Conservation (phyloP, 2,329 filamentous ascomycete species). For the Fusarium sarcochroum region DNA sequence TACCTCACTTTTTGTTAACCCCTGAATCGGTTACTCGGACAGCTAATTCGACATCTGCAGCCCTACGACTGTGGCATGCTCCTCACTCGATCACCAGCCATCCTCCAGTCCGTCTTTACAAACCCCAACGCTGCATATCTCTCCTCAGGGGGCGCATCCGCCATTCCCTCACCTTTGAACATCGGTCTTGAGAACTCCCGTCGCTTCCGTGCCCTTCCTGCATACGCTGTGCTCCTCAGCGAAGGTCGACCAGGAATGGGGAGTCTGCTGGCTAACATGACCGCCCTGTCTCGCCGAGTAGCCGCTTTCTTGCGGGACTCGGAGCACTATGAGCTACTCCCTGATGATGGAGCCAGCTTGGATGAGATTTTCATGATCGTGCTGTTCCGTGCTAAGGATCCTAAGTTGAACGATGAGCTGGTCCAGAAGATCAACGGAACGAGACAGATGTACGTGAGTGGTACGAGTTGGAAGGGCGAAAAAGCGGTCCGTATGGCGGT, state of each 20-base stretch:
- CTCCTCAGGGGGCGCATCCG: slow-evolving; percentile 55
- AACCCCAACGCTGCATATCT: slow-evolving; percentile 93
- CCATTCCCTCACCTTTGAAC: slow-evolving; percentile 85
- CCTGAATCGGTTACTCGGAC: background rate
- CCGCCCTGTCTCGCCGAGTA: slow-evolving; percentile 77
- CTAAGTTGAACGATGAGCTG: slow-evolving; percentile 73
- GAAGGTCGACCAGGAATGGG: slow-evolving; percentile 80
- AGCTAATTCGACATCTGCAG: slow-evolving; percentile 52
- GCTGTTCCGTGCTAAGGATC: slow-evolving; percentile 80
- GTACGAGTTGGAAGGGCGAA: slow-evolving; percentile 81
- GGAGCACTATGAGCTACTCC: slow-evolving; percentile 76
- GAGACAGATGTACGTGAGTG: slow-evolving; percentile 84
- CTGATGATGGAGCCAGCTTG: slow-evolving; percentile 61
- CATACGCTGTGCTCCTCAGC: slow-evolving; percentile 83
- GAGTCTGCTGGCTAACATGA: slow-evolving; percentile 79
- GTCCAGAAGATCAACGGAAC: slow-evolving; percentile 80
- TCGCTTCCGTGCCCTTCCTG: slow-evolving; percentile 90
- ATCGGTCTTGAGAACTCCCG: slow-evolving; percentile 92
- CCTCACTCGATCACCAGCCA: slow-evolving; percentile 75
- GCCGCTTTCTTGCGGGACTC: slow-evolving; percentile 73
- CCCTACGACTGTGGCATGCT: slow-evolving; percentile 96
- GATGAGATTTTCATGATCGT: slow-evolving; percentile 75
- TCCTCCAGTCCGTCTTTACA: slow-evolving; percentile 76
- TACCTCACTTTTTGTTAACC: slow-evolving; percentile 38
- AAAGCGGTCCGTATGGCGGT: slow-evolving; percentile 87